Base-by-base conservation (phyloP, 75 land plant genomes). In the Selaginella tamariscina region DNA sequence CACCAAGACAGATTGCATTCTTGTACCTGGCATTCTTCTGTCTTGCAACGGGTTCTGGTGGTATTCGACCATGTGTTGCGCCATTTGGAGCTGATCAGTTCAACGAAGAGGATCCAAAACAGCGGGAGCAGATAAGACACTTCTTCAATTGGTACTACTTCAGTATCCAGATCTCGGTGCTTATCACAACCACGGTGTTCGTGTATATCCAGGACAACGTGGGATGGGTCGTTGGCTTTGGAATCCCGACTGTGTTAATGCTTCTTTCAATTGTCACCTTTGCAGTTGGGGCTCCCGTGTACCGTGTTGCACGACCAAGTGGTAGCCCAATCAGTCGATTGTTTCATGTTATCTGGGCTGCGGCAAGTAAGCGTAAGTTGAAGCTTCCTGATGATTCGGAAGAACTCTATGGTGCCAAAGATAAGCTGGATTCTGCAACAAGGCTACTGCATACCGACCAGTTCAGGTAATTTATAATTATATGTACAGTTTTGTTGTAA, bases 241-340 rank as follows among this genome's bases (percentile, higher is more conserved):
- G 78, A 0, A 22, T 80, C 29, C 79, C 78, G 8, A 59, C 74
- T 2, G 56, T 32, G 20, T 30, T 66, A 5, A 74, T 87, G 76
- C 76, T 65, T 0, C 32, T 66, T 1, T 74, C 85, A 0, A 68
- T 85, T 2, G 55, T 55, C 23, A 8, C 78, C 11, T 85, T 87
- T 68, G 27, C 82, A 75, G 20, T 70, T 9, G 90, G 90, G 27
- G 73, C 68, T 0, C 30, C 66, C 11, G 56, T 54, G 15, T 87
- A 87, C 49, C 31, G 82, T 5, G 15, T 15, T 15, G 30, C 60
- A 62, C 24, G 75, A 20, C 88, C 87, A 5, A 70, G 32, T 5
- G 96, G 96, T 8, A 90, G 96, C 76, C 91, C 96, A 9, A 75
- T 90, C 63, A 87, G 86, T 13, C 74, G 91, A 31, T 64, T 90